Evolutionary conservation across 495 filamentous ascomycete species (phyloP), one percentile per base, ranked within the genome.

Genomic region (Cudoniella acicularis): DNA sequence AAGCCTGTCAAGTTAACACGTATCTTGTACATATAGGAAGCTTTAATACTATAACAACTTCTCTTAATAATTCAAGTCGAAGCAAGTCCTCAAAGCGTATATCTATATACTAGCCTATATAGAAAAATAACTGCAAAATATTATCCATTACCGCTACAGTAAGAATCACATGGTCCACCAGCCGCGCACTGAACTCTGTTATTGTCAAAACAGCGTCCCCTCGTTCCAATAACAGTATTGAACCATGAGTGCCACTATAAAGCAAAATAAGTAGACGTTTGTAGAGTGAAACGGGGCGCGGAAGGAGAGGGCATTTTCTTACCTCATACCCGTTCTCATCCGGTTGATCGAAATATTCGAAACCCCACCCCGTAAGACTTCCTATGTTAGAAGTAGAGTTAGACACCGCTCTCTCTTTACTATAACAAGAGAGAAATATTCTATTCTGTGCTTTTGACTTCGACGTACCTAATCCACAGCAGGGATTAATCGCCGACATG

Each of bases 141-240:
- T 55, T 45, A 55, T 55, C 52, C 52, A 55, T 55, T 55, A 45
- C 52, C 52, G 36, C 52, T 42, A 55, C 52, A 55, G 27, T 42
- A 21, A 43, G 26, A 42, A 21, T 55, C 26, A 24, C 36, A 42
- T 21, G 26, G 26, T 21, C 52, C 52, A 55, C 52, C 52, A 55
- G 52, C 27, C 27, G 52, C 10, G 11, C 36, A 43, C 52, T 55
- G 52, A 42, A 55, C 52, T 45, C 36, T 55, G 27, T 55, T 55
- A 55, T 55, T 55, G 52, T 55, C 36, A 42, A 43, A 55, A 17
- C 52, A 55, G 11, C 52, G 27, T n/a, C 26, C 18, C 45, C 52
- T 55, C 40, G 52, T 55, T 42, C 52, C 27, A 42, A 46, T 55
- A 21, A 23, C 26, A 21, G 52, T 43, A 42, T 55, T 55, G 30